phyloP scores from a whole-genome alignment of 208 protist genomes.

The Crithidia acanthocephali region DNA sequence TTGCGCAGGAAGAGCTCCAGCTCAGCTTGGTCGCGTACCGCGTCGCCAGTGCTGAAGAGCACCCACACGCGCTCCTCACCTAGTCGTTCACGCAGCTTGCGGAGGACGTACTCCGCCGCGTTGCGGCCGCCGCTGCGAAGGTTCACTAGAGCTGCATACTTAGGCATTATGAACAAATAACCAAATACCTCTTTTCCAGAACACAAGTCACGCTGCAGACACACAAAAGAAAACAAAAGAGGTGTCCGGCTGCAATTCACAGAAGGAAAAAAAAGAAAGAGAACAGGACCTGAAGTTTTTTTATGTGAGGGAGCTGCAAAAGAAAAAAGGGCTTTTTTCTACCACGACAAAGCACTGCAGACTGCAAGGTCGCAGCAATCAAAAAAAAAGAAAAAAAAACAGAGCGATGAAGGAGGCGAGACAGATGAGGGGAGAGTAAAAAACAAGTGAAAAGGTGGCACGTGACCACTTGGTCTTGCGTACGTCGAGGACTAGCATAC shows the following conservation, averaged over 20 bases:
- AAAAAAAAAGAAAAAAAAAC: not conserved
- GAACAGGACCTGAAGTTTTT: no score
- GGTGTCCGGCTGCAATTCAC: no score
- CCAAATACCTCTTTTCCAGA: not conserved
- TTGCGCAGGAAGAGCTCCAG: conserved; percentile 34
- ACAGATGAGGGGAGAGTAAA: not conserved
- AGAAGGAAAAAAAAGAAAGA: no score
- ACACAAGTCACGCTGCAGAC: not conserved
- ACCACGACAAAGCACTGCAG: no score
- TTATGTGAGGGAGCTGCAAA: no score
- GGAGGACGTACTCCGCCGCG: conserved; percentile 41
- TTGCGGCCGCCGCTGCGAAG: conserved; percentile 43
- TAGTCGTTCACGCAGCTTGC: conserved; percentile 31
- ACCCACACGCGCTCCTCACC: conserved; percentile 41
- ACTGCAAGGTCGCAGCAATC: no score
- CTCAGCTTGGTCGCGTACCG: conserved; percentile 13
- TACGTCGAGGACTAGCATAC: not conserved
- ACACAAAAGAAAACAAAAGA: not conserved
- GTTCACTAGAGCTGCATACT: conserved; percentile 51
- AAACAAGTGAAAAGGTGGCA: no score
- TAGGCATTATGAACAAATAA: not conserved
- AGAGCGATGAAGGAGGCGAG: not conserved
- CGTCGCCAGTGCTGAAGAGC: conserved; percentile 35
- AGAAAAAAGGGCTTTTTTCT: no score
- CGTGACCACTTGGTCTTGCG: no score